These are phyloP conservation scores for Claviceps fusiformis DNA, from an alignment of 2,329 filamentous ascomycete genomes.

Conservation along the genomic window DNA sequence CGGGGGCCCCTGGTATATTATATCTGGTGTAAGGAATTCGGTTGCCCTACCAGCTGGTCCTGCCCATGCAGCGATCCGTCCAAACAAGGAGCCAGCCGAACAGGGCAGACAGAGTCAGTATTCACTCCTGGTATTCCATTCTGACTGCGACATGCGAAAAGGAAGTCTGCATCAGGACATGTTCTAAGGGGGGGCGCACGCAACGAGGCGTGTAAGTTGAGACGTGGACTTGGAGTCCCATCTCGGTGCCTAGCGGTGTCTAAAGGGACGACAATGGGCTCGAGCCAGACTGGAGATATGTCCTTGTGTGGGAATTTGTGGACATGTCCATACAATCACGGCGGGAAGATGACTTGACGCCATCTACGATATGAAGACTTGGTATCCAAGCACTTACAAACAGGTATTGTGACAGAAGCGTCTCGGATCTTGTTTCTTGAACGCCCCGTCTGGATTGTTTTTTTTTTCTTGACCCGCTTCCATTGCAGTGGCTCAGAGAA, in stretches of 20 bases:
- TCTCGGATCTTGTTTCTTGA: slow-evolving; percentile 22
- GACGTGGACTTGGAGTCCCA: background rate
- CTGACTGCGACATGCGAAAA: background rate
- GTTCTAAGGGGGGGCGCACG: background rate
- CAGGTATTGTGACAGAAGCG: slow-evolving; percentile 19
- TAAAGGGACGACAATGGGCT: background rate
- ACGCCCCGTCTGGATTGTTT: background rate
- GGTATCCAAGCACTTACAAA: too few species aligned
- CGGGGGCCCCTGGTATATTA: background rate
- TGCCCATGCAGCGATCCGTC: background rate
- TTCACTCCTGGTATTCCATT: background rate
- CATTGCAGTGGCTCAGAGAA: too few species aligned
- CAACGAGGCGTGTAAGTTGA: slow-evolving; percentile 1
- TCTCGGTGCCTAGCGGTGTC: slow-evolving; percentile 2
- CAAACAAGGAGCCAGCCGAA: background rate
- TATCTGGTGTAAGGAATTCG: background rate
- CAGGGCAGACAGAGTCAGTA: background rate
- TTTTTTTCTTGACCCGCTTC: background rate
- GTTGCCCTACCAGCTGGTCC: too few species aligned
- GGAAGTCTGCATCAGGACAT: background rate
- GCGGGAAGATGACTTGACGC: too few species aligned
- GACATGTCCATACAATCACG: background rate
- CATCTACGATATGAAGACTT: too few species aligned
- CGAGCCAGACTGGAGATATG: background rate
- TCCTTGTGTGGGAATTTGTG: too few species aligned